Percentiles rank a stretch among this genome's conserved stretches.
Conservation (phyloP, 768 basidiomycete genomes). For the Agrocybe pediades region DNA sequence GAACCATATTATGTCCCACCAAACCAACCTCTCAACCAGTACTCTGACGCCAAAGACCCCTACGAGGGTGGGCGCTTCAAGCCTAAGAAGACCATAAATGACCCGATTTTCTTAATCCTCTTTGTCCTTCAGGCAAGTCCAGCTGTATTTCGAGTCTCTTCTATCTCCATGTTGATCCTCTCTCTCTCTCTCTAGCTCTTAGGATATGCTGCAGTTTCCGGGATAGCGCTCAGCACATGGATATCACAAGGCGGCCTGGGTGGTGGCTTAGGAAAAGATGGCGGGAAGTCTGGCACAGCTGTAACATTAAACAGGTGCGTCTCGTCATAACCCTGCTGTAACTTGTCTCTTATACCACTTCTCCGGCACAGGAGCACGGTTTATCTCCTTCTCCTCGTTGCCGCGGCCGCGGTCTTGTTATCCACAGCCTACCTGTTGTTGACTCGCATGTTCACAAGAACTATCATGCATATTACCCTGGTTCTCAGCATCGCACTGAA, state of each 20-base stretch:
- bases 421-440: conserved; percentile 71
- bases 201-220: conserved; percentile 71
- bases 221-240: conserved; percentile 64
- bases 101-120: conserved; percentile 68
- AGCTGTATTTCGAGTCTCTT: not conserved
- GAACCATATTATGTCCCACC: conserved; percentile 29
- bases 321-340: not conserved
- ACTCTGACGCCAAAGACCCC: conserved; percentile 47
- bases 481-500: conserved; percentile 63
- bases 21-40: conserved; percentile 18
- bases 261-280: conserved; percentile 68
- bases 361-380: conserved; percentile 59
- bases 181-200: conserved; percentile 44
- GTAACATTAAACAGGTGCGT: conserved; percentile 67
- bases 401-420: conserved; percentile 66
- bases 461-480: conserved; percentile 79
- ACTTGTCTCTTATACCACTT: not conserved
- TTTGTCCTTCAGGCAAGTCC: conserved; percentile 67
- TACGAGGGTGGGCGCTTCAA: conserved; percentile 66
- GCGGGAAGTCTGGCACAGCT: conserved; percentile 53
- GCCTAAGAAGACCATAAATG: conserved; percentile 70
- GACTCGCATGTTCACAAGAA: conserved; percentile 68
- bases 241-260: conserved; percentile 65
- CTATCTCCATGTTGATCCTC: not conserved
- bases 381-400: conserved; percentile 75